Conservation (phyloP, 192 early-diverging fungal species). For the Umbelopsis vinacea region DNA sequence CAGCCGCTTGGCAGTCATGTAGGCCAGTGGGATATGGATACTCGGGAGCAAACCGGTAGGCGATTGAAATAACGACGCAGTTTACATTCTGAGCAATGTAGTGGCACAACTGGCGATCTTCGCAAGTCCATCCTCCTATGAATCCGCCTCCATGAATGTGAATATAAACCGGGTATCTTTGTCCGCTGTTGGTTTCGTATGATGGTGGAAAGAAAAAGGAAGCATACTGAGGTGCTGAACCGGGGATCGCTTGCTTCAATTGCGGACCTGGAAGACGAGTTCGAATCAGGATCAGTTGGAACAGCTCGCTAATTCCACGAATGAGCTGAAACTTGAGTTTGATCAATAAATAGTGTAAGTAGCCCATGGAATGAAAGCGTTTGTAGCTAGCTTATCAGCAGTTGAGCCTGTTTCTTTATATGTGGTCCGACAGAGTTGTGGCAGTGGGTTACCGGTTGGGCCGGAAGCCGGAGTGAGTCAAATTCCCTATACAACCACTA, state of each 20-base stretch:
- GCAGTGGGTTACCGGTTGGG: too few species aligned
- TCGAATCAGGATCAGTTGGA: background rate
- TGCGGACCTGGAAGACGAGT: background rate
- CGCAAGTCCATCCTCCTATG: background rate
- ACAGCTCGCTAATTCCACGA: background rate
- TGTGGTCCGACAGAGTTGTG: too few species aligned
- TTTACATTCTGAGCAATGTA: background rate
- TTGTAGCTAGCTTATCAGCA: background rate
- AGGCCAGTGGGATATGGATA: conserved; percentile 5
- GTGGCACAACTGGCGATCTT: background rate
- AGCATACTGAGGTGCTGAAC: background rate
- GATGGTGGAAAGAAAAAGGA: conserved; percentile 6
- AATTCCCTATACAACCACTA: too few species aligned
- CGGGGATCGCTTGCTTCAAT: background rate
- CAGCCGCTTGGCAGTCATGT: conserved; percentile 9
- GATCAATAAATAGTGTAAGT: background rate
- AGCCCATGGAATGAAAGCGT: background rate
- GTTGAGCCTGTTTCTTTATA: background rate
- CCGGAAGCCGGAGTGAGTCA: too few species aligned
- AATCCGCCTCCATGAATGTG: conserved; percentile 15
- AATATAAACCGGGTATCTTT: conserved; percentile 6
- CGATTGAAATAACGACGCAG: conserved; percentile 7
- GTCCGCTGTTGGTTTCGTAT: background rate
- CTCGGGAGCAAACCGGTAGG: conserved; percentile 14
- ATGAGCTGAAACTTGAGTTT: background rate